Evolutionary conservation across 2,329 filamentous ascomycete genomes (phyloP), one percentile per base, ranked within the genome.

Genomic region (Cladosporium austrohemisphaericum): DNA sequence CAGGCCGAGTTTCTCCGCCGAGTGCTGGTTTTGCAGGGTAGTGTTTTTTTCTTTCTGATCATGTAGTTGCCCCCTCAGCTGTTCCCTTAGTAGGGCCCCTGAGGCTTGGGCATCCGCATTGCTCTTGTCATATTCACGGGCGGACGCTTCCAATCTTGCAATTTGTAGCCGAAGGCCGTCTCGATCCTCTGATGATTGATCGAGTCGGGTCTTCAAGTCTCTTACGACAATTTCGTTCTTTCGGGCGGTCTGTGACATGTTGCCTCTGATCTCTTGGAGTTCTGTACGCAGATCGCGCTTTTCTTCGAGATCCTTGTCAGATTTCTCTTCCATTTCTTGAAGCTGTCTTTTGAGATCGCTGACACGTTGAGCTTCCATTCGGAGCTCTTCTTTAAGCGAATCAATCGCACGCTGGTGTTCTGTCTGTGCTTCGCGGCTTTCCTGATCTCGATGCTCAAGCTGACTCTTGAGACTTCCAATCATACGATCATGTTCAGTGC

Each of bases 251-350:
- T 35, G 32, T 9, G 32, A 3, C 7, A 18, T 18, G 4, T 35
- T 19, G 4, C 16, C 16, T 35, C 11, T 18, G 9, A 19, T 35
- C 22, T 41, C 22, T 25, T 41, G 37, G 8, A 41, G 37, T 18
- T 41, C n/a, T 18, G 16, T 28, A 11, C 5, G 23, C 37, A 41
- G 22, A 26, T 41, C 23, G n/a, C 20, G 23, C 37, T 41, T 41
- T n/a, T 41, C 22, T 28, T 28, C 37, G 11, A 10, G 8, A 4
- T 26, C 22, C 28, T 41, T 28, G 11, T 28, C 11, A 6, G 28
- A n/a, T 14, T 16, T 16, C n/a, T 23, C n/a, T 14, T 41, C n/a
- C 37, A 26, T 41, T 41, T 41, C 37, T 6, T 41, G 37, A 41
- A 41, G 37, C 22, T 16, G 8, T 26, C 5, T 26, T 10, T 23